phyloP scores from a whole-genome alignment of 2,329 filamentous ascomycete species.

The Fusarium sp. region DNA sequence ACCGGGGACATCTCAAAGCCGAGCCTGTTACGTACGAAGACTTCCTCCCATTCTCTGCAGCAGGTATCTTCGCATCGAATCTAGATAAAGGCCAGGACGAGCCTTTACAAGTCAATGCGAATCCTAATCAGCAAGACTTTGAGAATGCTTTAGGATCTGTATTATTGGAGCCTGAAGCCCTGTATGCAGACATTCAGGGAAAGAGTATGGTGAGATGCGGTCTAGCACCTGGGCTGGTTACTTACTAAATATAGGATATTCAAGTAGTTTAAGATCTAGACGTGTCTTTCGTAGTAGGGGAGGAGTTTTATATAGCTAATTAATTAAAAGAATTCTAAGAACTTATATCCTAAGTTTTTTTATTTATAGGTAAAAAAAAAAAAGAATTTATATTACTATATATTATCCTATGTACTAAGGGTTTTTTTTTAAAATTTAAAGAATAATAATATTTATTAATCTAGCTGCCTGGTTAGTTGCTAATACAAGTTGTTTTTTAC shows the following conservation, averaged over 20 bases:
- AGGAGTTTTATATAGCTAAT: no score
- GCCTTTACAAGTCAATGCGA: background rate
- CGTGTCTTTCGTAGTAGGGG: no score
- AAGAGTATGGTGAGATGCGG: constrained; percentile 10
- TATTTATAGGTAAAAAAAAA: no score
- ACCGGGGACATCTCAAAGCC: constrained; percentile 45
- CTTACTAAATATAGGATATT: accelerated
- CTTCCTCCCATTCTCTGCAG: constrained; percentile 61
- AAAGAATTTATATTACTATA: no score
- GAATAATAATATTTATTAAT: no score
- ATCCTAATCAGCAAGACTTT: background rate
- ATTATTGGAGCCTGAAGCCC: background rate
- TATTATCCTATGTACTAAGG: no score
- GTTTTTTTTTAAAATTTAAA: no score
- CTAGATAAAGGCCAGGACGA: constrained; percentile 10
- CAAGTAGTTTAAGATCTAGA: no score
- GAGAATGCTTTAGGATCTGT: background rate
- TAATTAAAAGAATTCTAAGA: no score
- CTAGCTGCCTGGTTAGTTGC: no score
- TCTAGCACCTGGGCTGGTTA: background rate
- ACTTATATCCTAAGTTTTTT: no score
- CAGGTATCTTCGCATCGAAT: constrained; percentile 60
- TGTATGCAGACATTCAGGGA: background rate
- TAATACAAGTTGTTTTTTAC: no score
- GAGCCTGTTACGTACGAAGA: constrained; percentile 62